These are phyloP conservation scores for Coemansia aciculifera DNA, from an alignment of 192 early-diverging fungal genomes.

Conservation along the genomic window DNA sequence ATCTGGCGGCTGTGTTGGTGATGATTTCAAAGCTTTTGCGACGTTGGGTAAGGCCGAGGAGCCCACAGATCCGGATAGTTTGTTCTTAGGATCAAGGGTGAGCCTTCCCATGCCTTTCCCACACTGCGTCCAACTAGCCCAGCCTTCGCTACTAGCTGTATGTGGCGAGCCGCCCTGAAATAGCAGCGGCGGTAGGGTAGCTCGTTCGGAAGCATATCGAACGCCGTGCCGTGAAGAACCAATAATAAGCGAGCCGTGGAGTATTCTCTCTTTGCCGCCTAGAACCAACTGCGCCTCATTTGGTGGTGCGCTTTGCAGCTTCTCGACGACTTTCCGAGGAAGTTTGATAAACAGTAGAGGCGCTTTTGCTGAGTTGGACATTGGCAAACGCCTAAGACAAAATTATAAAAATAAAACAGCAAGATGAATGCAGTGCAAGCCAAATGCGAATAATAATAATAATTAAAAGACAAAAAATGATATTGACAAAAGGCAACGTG, in stretches of 20 bases:
- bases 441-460: neutral
- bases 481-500: neutral
- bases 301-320: constrained; percentile 20
- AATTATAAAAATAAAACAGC: neutral
- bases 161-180: constrained; percentile 31
- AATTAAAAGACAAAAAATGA: too few relatives aligned
- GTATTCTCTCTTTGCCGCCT: constrained; percentile 47
- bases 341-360: constrained; percentile 35
- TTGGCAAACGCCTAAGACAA: neutral
- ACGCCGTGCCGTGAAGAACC: constrained; percentile 35
- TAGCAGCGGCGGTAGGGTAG: constrained; percentile 32
- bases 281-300: constrained; percentile 25
- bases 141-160: constrained; percentile 13
- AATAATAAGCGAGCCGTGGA: constrained; percentile 26
- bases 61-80: neutral
- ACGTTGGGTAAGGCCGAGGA: neutral
- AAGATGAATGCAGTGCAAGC: constrained; percentile 7
- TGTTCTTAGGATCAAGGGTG: constrained; percentile 21
- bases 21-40: neutral
- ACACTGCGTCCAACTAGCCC: constrained; percentile 39
- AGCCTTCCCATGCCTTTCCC: constrained; percentile 43
- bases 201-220: constrained; percentile 41
- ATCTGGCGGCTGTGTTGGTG: neutral
- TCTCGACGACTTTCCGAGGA: constrained; percentile 44
- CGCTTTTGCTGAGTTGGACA: constrained; percentile 20